phyloP scores from a whole-genome alignment of 2,329 filamentous ascomycete genomes.

The Aspergillus sergii region DNA sequence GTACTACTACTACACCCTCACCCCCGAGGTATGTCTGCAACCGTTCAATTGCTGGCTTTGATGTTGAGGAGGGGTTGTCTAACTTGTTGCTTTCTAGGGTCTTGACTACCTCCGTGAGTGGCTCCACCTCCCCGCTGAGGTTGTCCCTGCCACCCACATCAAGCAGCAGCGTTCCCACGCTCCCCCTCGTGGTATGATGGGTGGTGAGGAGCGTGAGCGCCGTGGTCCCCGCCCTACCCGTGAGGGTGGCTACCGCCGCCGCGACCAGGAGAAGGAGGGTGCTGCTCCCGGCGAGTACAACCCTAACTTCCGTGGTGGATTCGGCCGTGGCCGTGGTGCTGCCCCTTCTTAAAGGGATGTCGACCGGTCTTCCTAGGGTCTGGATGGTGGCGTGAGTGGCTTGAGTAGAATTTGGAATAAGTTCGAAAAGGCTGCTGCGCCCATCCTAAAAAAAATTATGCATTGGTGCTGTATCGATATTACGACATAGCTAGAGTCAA shows the following conservation, averaged over 20 bases:
- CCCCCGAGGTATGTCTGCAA: slow-evolving; percentile 65
- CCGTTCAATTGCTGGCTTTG: background rate
- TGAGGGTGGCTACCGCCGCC: slow-evolving; percentile 88
- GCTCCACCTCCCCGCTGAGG: slow-evolving; percentile 99
- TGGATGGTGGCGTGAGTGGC: slow-evolving; percentile 29
- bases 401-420: slow-evolving; percentile 29
- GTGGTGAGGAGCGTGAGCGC: slow-evolving; percentile 78
- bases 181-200: slow-evolving; percentile 98
- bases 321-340: slow-evolving; percentile 82
- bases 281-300: slow-evolving; percentile 89
- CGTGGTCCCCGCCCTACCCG: slow-evolving; percentile 73
- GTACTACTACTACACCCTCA: slow-evolving; percentile 99
- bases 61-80: background rate
- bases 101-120: slow-evolving; percentile 99
- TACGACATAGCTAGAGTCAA: slow-evolving; percentile 34
- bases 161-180: slow-evolving; percentile 99
- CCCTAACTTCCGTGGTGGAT: slow-evolving; percentile 89
- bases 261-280: slow-evolving; percentile 89
- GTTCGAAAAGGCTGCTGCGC: slow-evolving; percentile 31
- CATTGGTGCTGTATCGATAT: slow-evolving; percentile 27
- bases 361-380: slow-evolving; percentile 38
- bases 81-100: slow-evolving; percentile 55
- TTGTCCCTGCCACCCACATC: slow-evolving; percentile 99
- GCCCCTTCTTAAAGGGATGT: slow-evolving; percentile 56
- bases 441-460: slow-evolving; percentile 33